A percentile compares a stretch with the other conserved stretches of the same genome.
Evolutionary conservation across 805 yeast genomes (phyloP).

Genomic region (Ogataea angusta): DNA sequence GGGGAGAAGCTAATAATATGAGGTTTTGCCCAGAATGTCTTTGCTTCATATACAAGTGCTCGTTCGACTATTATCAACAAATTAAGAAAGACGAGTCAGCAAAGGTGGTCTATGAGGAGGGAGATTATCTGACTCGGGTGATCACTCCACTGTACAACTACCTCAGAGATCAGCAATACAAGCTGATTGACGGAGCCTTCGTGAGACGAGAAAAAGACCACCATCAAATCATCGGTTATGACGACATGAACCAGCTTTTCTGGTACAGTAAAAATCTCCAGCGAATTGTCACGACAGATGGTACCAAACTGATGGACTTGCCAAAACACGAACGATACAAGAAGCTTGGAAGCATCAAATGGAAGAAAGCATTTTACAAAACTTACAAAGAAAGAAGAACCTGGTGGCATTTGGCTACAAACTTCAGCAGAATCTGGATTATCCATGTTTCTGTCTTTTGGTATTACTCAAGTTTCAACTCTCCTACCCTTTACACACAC

Average conservation of each 20-base stretch:
- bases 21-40: conserved; percentile 48
- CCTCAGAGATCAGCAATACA: conserved; percentile 66
- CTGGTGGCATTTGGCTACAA: conserved; percentile 48
- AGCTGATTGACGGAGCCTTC: conserved; percentile 50
- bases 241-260: conserved; percentile 50
- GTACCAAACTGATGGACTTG: conserved; percentile 29
- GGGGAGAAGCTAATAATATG: conserved; percentile 78
- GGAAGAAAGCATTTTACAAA: conserved; percentile 43
- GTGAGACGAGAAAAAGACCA: conserved; percentile 70
- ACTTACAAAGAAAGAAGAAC: conserved; percentile 47
- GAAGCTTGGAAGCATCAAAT: conserved; percentile 33
- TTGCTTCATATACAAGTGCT: conserved; percentile 57
- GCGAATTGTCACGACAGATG: conserved; percentile 35
- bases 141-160: conserved; percentile 53
- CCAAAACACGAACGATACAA: conserved; percentile 33
- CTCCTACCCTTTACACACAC: conserved; percentile 47
- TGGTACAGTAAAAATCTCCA: conserved; percentile 42
- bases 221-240: conserved; percentile 54
- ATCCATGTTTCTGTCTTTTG: conserved; percentile 49
- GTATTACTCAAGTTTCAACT: conserved; percentile 50
- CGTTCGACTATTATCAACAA: conserved; percentile 45
- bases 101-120: conserved; percentile 13
- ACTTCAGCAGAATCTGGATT: conserved; percentile 52
- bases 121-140: conserved; percentile 36
- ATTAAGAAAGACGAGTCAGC: conserved; percentile 27